phyloP scores from a whole-genome alignment of 495 filamentous ascomycete genomes.

The Hypoxylon subgilvum region DNA sequence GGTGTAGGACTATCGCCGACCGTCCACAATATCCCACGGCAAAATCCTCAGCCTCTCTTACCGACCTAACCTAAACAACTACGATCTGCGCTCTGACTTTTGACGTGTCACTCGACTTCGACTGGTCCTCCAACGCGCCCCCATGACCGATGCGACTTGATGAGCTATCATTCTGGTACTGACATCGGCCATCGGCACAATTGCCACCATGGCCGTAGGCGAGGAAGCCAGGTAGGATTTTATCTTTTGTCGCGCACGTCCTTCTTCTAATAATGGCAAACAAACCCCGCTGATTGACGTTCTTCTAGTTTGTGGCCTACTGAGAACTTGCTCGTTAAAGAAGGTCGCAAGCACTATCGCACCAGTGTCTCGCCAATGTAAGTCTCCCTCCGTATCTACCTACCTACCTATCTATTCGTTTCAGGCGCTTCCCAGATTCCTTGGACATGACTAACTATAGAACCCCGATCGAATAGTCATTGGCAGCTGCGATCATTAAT shows the following conservation, averaged over 20 bases:
- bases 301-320: constrained; percentile 50
- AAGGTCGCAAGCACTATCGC: constrained; percentile 76
- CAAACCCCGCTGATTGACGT: constrained; percentile 24
- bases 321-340: constrained; percentile 64
- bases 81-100: constrained; percentile 32
- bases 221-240: constrained; percentile 55
- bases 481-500: constrained; percentile 92
- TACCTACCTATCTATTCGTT: constrained; percentile 25
- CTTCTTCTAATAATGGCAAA: neutral
- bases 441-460: constrained; percentile 8
- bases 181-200: constrained; percentile 43
- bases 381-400: constrained; percentile 43
- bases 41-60: neutral
- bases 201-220: constrained; percentile 57
- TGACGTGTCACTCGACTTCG: constrained; percentile 23
- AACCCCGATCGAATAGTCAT: constrained; percentile 62
- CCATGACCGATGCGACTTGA: constrained; percentile 44
- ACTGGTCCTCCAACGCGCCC: constrained; percentile 15
- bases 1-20: no score
- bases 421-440: neutral
- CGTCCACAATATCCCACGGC: neutral
- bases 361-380: constrained; percentile 75
- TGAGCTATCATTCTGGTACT: constrained; percentile 32
- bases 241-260: constrained; percentile 13
- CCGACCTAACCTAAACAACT: constrained; percentile 10